Percentiles rank a stretch among this genome's conserved stretches.
These are phyloP conservation scores for Paramecium tetraurelia DNA, from an alignment of 73 alveolate genomes.

Conservation along the genomic window DNA sequence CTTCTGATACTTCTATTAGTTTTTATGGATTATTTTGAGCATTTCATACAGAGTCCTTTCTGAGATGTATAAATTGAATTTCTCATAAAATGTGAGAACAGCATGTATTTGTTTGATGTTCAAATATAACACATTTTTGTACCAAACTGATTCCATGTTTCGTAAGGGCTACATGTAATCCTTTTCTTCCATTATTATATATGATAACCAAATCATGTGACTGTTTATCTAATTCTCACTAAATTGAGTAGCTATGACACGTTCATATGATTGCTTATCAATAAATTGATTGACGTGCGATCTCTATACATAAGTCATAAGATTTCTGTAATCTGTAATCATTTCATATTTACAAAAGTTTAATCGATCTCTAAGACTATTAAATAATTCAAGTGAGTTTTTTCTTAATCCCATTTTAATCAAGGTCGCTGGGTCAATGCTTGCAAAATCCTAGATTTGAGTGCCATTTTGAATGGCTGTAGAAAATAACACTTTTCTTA, in stretches of 20 bases:
- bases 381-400: background rate
- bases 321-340: background rate
- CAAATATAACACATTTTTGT: background rate
- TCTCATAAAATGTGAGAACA: background rate
- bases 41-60: background rate
- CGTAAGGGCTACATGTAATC: background rate
- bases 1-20: background rate
- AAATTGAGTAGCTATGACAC: background rate
- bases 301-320: background rate
- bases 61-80: background rate
- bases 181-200: background rate
- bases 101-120: background rate
- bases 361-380: background rate
- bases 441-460: background rate
- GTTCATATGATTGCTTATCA: background rate
- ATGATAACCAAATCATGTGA: background rate
- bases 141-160: background rate
- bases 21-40: background rate
- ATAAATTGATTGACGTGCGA: background rate
- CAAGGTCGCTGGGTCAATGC: background rate
- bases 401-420: background rate
- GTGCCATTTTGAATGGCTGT: background rate
- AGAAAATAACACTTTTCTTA: background rate
- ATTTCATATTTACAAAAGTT: background rate
- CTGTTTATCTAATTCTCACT: background rate